Evolutionary conservation across 768 basidiomycete species (phyloP).

Genomic region (Leccinellum albellum): DNA sequence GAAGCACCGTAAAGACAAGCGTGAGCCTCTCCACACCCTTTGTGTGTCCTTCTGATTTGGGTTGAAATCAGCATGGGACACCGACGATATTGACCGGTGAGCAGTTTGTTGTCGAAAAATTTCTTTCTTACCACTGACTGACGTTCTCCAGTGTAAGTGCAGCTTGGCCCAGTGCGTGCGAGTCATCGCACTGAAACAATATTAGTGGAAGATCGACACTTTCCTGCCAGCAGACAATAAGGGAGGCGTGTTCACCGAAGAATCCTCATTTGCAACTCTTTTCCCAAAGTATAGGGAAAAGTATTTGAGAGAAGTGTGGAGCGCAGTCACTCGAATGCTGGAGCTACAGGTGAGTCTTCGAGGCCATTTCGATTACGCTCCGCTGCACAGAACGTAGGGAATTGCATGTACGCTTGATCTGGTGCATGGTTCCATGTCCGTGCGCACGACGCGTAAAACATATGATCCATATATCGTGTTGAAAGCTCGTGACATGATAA

Average conservation of each 20-base stretch:
- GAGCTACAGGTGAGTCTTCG: constrained; percentile 64
- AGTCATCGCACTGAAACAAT: constrained; percentile 11
- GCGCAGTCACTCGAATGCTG: constrained; percentile 78
- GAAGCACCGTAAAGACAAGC: constrained; percentile 90
- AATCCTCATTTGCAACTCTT: constrained; percentile 95
- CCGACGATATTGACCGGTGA: constrained; percentile 98
- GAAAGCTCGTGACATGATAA: constrained; percentile 94
- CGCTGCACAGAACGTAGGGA: constrained; percentile 47
- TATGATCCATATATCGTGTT: constrained; percentile 95
- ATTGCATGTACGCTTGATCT: constrained; percentile 90
- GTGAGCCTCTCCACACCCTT: constrained; percentile 44
- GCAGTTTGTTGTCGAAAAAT: constrained; percentile 28
- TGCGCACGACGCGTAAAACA: constrained; percentile 94
- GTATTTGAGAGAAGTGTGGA: constrained; percentile 94
- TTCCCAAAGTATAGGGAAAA: constrained; percentile 99
- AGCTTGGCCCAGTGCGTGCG: not conserved
- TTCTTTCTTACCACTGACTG: not conserved
- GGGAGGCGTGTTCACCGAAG: constrained; percentile 83
- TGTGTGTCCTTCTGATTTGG: constrained; percentile 9
- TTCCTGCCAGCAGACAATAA: constrained; percentile 76
- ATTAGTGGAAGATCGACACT: constrained; percentile 83
- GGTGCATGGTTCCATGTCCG: constrained; percentile 96
- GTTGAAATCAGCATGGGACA: constrained; percentile 85
- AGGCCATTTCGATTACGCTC: not conserved
- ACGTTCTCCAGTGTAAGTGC: constrained; percentile 41